Base-by-base conservation (phyloP, 345 rosid species). In the Murraya koenigii region DNA sequence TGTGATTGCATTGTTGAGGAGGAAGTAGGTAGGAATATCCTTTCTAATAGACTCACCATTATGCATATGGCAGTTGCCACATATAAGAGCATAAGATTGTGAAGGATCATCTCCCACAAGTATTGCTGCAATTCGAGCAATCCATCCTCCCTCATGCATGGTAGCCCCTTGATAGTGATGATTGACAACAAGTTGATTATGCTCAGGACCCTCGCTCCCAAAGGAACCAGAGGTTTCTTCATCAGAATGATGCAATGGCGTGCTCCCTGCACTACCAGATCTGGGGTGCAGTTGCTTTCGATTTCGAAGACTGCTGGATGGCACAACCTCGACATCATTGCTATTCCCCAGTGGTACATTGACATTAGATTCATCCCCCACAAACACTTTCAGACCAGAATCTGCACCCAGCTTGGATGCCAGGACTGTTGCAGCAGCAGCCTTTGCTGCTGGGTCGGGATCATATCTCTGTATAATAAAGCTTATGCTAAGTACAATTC, bases 371-470 rank as follows among this genome's bases (percentile, higher is more conserved):
- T 92, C 97, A 59, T 94, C 98, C 71, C 85, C 97, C n/a, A 93
- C 58, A 75, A 69, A 82, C 77, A 93, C 86, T 82, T 89, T 93
- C 88, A 95, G 84, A 72, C 98, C 99, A 22, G 97, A 91, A 77
- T 95, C 98, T 5, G 96, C 92, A 35, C 99, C 99, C 86, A 95
- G 80, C 81, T 93, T 95, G 9, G 99, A 95, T 78, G 97, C 98
- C 83, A 95, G 89, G 73, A 95, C 93, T 79, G 88, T 84, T 71
- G 98, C 99, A 69, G 98, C 98, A 17, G 99, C 98, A 66, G 98
- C 98, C 82, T 96, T 92, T 35, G 97, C 99, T 30, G 98, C 98
- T 64, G 98, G 99, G 80, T 96, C 98, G 5, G 97, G 88, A 82
- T 94, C 98, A 82, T 96, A 96, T 82, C 92, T 90, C 98, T 96